Evolutionary conservation across 2,329 filamentous ascomycete species (phyloP), one percentile per base, ranked within the genome.

Genomic region (Beauveria sp.): DNA sequence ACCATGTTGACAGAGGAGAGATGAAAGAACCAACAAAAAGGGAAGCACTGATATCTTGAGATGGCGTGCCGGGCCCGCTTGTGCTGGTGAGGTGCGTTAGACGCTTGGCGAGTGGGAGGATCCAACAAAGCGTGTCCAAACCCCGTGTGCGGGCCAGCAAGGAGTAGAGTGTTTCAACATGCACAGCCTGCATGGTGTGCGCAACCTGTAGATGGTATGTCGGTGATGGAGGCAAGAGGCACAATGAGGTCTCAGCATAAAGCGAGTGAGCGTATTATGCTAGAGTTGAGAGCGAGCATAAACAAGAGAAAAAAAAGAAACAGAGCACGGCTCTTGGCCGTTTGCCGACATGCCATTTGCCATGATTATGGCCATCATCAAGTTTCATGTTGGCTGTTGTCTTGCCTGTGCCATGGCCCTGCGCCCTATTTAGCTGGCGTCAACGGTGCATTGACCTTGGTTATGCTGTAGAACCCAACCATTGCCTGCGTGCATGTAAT

Each of bases 91-190:
- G 20, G 53, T 12, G 41, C 26, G 30, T 37, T 14, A 46, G 34
- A 10, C 41, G 24, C 24, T 24, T 34, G 53, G 30, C 41, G 41
- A 41, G 34, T 40, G 51, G 37, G 34, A 43, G 28, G 55, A 57
- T 10, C 28, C n/a, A 48, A 57, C 43, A 58, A 24, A 41, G 51
- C 20, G 22, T 8, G 28, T 34, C 7, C 12, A 18, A 56, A 26
- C 43, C 55, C 30, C 37, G 28, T 47, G 55, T 22, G 46, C 20
- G 34, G 46, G 47, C 22, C 46, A 26, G 16, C 41, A 28, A 20
- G 30, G 44, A 43, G 51, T 20, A 50, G 34, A 58, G 46, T 58
- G 55, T 58, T 58, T 58, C 55, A 51, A 58, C 46, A 30, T 30
- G 55, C 55, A 58, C 46, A 58, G 55, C 55, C 47, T 50, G 46